Evolutionary conservation across 1,284 basidiomycete species (phyloP).

Genomic region (Ustilago loliicola): DNA sequence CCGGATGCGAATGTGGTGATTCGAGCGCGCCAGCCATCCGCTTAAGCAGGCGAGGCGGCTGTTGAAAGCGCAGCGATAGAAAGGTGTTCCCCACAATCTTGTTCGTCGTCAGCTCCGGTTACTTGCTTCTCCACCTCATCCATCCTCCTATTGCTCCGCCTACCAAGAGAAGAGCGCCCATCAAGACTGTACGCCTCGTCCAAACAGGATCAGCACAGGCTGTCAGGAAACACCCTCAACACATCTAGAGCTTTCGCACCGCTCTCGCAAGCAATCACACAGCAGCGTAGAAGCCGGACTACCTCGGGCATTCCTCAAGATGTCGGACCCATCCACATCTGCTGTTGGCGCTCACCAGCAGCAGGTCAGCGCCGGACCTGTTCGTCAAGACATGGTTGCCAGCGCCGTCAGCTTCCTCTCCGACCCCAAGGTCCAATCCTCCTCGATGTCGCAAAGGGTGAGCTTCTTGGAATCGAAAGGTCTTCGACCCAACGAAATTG

Average conservation of each 20-base stretch:
- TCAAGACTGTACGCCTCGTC: background rate
- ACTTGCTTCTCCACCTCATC: conserved; percentile 8
- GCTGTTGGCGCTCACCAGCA: conserved; percentile 37
- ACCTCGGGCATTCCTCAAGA: background rate
- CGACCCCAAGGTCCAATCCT: conserved; percentile 76
- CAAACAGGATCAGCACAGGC: background rate
- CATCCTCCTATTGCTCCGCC: background rate
- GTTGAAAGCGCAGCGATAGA: conserved; percentile 28
- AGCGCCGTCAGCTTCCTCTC: conserved; percentile 66
- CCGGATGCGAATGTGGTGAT: conserved; percentile 27
- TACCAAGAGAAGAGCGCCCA: background rate
- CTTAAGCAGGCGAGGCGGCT: background rate
- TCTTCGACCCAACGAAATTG: conserved; percentile 85
- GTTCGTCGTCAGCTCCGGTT: background rate
- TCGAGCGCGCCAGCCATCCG: conserved; percentile 14
- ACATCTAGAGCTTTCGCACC: background rate
- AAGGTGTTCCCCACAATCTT: conserved; percentile 30
- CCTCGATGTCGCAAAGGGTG: conserved; percentile 85
- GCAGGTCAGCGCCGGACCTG: conserved; percentile 25
- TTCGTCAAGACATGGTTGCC: conserved; percentile 64
- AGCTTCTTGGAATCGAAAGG: conserved; percentile 96
- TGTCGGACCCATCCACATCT: conserved; percentile 55
- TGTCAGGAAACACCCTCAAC: background rate
- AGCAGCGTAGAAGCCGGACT: background rate
- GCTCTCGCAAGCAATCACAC: background rate